Evolutionary conservation across 371 early-diverging fungal genomes (phyloP).

Genomic region (Furculomyces boomerangus): DNA sequence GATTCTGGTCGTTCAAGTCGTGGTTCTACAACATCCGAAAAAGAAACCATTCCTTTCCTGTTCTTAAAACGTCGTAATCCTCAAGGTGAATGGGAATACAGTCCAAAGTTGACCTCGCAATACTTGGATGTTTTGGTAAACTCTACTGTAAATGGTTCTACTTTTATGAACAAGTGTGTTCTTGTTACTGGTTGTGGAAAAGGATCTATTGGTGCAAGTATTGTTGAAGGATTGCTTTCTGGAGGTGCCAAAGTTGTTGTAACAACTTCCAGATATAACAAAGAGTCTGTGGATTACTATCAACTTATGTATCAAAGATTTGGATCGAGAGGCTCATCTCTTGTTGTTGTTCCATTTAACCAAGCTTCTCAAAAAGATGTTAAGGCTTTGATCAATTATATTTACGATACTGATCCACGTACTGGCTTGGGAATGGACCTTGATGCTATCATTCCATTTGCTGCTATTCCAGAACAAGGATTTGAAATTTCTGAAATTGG

Average conservation of each 20-base stretch:
- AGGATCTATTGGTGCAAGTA: constrained; percentile 79
- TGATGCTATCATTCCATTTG: constrained; percentile 89
- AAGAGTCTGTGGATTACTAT: constrained; percentile 68
- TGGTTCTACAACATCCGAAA: not conserved
- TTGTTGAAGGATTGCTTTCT: constrained; percentile 67
- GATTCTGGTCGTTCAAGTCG: not conserved
- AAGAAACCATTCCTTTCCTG: constrained; percentile 53
- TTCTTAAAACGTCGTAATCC: constrained; percentile 53
- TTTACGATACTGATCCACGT: constrained; percentile 50
- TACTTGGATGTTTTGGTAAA: constrained; percentile 59
- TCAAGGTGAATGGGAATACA: constrained; percentile 45
- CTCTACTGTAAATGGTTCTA: constrained; percentile 55
- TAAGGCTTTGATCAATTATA: constrained; percentile 57
- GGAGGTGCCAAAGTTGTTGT: constrained; percentile 87
- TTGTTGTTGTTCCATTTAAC: constrained; percentile 92
- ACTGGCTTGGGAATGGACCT: constrained; percentile 82
- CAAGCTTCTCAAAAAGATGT: constrained; percentile 78
- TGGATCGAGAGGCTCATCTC: constrained; percentile 72
- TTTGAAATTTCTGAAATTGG: constrained; percentile 74
- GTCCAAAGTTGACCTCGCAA: constrained; percentile 38
- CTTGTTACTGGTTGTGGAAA: constrained; percentile 84
- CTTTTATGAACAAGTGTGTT: constrained; percentile 63
- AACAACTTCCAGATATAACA: constrained; percentile 83
- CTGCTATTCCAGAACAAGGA: constrained; percentile 81
- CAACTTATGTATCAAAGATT: constrained; percentile 65